phyloP scores from a whole-genome alignment of 495 filamentous ascomycete genomes.

The Tuber indicum region DNA sequence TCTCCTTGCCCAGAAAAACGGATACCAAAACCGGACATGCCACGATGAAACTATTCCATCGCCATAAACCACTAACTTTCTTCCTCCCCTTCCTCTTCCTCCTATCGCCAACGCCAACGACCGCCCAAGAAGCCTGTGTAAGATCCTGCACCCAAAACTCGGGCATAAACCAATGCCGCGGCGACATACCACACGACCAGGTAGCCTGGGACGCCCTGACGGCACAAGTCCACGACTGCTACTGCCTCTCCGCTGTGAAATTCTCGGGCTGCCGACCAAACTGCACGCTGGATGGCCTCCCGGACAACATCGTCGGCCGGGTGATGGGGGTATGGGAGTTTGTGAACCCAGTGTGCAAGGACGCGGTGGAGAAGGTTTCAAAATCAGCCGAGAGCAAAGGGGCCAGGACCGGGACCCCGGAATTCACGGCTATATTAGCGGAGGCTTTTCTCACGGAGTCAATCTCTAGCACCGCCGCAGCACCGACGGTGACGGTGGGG shows the following conservation, averaged over 20 bases:
- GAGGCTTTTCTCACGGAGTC: conserved; percentile 3
- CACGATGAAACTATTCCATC: background rate
- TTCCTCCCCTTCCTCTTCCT: background rate
- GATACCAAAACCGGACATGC: background rate
- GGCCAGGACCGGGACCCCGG: background rate
- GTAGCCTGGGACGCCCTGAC: conserved; percentile 16
- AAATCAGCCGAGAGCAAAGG: conserved; percentile 7
- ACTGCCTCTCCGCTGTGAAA: conserved; percentile 11
- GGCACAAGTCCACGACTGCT: conserved; percentile 12
- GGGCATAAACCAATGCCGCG: conserved; percentile 26
- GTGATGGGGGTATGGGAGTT: conserved; percentile 25
- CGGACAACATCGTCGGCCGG: conserved; percentile 11
- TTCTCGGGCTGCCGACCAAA: conserved; percentile 22
- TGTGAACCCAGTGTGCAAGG: conserved; percentile 20
- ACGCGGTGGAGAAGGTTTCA: conserved; percentile 13
- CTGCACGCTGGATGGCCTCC: conserved; percentile 19
- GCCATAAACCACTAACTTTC: background rate
- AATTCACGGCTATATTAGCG: conserved; percentile 9
- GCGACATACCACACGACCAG: conserved; percentile 22
- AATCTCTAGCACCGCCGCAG: background rate
- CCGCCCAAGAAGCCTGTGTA: conserved; percentile 27
- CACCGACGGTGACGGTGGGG: background rate
- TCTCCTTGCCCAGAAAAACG: background rate
- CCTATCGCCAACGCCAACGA: background rate
- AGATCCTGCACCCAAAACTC: conserved; percentile 21